Conservation (phyloP, 176 grass and related monocot genomes). For the Bonia amplexicaulis region DNA sequence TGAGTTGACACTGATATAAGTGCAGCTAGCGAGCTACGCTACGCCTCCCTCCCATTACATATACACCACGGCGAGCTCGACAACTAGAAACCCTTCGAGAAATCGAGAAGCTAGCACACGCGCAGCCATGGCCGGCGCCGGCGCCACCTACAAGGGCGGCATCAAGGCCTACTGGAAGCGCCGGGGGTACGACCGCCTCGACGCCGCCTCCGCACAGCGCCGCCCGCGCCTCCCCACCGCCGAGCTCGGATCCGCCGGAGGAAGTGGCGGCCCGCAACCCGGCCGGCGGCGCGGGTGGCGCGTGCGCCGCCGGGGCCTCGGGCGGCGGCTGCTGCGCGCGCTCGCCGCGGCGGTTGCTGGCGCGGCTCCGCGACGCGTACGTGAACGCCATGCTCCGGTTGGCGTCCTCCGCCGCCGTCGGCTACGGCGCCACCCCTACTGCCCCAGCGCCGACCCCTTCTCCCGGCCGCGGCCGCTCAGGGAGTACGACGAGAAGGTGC, state of each 20-base stretch:
- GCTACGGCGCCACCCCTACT: constrained; percentile 23
- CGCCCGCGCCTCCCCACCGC: constrained; percentile 35
- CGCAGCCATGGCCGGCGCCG: background rate
- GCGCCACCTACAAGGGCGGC: constrained; percentile 44
- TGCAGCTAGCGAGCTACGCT: too few species aligned
- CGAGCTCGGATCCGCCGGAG: constrained; percentile 27
- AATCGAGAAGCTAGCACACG: background rate
- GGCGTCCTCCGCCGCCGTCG: constrained; percentile 43
- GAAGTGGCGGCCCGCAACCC: too few species aligned
- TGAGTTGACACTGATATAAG: background rate
- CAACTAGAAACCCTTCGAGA: background rate
- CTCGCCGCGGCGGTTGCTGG: constrained; percentile 41
- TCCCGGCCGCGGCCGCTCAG: constrained; percentile 21
- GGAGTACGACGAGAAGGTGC: constrained; percentile 74
- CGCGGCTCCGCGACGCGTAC: constrained; percentile 58
- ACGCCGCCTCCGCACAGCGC: constrained; percentile 30
- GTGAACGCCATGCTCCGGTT: constrained; percentile 68
- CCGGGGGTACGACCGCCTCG: constrained; percentile 51
- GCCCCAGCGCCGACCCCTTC: constrained; percentile 20
- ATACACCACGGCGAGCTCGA: background rate
- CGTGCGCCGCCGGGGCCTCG: constrained; percentile 32
- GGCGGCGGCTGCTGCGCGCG: constrained; percentile 34
- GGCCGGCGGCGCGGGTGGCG: constrained; percentile 27
- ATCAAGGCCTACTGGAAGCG: constrained; percentile 76
- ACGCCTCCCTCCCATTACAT: background rate